Percentiles rank a stretch among this genome's conserved stretches.
phyloP scores from a whole-genome alignment of 2,329 filamentous ascomycete genomes.

The Aspergillus vadensis region DNA sequence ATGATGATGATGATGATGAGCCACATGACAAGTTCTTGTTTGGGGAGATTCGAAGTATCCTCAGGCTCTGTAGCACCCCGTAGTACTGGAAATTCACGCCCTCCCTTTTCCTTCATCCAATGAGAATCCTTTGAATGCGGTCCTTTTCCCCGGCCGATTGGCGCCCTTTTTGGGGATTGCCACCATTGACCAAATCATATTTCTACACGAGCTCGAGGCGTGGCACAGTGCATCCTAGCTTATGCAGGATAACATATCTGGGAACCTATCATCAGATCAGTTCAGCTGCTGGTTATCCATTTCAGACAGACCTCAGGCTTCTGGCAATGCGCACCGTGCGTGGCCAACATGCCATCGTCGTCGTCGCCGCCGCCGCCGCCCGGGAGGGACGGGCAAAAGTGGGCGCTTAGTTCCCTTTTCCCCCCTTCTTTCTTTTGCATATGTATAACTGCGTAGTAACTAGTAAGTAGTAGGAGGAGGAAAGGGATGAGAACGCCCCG shows the following conservation, averaged over 20 bases:
- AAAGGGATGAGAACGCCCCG: too few species aligned
- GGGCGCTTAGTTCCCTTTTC: not conserved
- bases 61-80: not conserved
- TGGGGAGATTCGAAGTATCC: too few species aligned
- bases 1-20: not conserved
- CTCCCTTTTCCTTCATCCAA: not conserved
- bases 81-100: not conserved
- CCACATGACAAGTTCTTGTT: not conserved
- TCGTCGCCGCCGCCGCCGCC: not conserved
- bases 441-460: too few species aligned
- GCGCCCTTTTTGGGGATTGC: constrained; percentile 9
- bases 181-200: constrained; percentile 19
- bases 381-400: constrained; percentile 1
- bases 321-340: constrained; percentile 4
- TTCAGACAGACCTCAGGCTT: not conserved
- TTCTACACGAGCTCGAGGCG: constrained; percentile 23
- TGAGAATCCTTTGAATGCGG: not conserved
- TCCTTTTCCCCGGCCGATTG: constrained; percentile 10
- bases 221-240: constrained; percentile 11
- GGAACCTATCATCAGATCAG: constrained; percentile 20
- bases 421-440: not conserved
- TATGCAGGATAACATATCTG: constrained; percentile 17
- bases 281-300: constrained; percentile 7
- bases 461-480: too few species aligned
- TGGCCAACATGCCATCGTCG: constrained; percentile 11